Evolutionary conservation across 129 eudicot genomes (phyloP).

Genomic region (Artemisia argyi): DNA sequence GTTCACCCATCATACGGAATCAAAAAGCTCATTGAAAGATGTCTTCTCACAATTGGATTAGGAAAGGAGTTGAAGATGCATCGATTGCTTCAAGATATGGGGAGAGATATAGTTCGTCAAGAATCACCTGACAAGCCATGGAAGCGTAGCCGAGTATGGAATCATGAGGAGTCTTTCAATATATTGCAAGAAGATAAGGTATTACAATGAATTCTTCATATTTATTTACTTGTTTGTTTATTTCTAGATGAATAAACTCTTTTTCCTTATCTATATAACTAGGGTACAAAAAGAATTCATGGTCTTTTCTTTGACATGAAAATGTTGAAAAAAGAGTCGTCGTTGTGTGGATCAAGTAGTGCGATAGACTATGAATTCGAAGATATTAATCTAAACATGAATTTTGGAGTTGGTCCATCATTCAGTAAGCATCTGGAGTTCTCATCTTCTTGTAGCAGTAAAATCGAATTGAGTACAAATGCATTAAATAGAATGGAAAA

Average conservation of each 20-base stretch:
- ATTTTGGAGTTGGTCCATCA: not conserved
- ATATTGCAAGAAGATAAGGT: constrained; percentile 27
- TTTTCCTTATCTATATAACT: not conserved
- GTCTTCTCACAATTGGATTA: constrained; percentile 8
- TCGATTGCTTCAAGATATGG: constrained; percentile 29
- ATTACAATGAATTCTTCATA: not conserved
- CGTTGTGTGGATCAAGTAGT: not conserved
- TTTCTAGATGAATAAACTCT: not conserved
- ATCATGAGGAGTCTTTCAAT: constrained; percentile 9
- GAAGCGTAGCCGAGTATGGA: constrained; percentile 25
- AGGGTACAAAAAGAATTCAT: constrained; percentile 9
- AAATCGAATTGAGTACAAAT: not conserved
- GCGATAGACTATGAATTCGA: not conserved
- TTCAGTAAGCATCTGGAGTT: not conserved
- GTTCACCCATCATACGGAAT: constrained; percentile 21
- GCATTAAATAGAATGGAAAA: constrained; percentile 23
- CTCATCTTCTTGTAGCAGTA: not conserved
- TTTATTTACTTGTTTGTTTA: not conserved
- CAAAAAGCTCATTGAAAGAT: constrained; percentile 18
- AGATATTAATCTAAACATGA: not conserved
- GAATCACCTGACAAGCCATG: constrained; percentile 31
- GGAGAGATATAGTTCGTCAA: constrained; percentile 22
- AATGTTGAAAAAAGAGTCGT: not conserved
- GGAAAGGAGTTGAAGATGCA: constrained; percentile 22
- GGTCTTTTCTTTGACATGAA: constrained; percentile 23